Percentiles rank a stretch among this genome's conserved stretches.
phyloP scores from a whole-genome alignment of 2,329 filamentous ascomycete species.

The Sordariomycetes sp. region DNA sequence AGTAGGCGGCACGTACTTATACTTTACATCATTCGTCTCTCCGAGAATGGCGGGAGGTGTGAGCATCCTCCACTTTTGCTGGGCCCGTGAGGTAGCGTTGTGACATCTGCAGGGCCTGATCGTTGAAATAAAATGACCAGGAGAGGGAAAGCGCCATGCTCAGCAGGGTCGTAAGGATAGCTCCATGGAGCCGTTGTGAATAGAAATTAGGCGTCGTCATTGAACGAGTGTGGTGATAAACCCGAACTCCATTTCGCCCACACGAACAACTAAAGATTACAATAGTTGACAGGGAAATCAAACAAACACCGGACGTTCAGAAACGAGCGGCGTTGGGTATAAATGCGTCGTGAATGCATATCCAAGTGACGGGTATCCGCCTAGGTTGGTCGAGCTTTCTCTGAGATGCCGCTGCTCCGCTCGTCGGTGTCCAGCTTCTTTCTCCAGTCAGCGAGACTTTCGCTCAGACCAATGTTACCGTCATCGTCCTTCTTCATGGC shows the following conservation, averaged over 20 bases:
- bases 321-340: background rate
- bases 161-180: background rate
- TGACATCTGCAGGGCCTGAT: background rate
- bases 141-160: background rate
- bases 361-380: background rate
- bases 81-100: background rate
- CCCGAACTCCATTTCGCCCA: slow-evolving; percentile 1
- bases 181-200: background rate
- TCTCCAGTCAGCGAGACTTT: slow-evolving; percentile 71
- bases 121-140: background rate
- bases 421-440: slow-evolving; percentile 58
- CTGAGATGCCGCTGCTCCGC: slow-evolving; percentile 9
- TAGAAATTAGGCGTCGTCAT: slow-evolving; percentile 2
- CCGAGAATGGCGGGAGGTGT: background rate
- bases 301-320: background rate
- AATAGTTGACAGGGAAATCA: background rate
- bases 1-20: background rate
- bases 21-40: background rate
- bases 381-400: slow-evolving; percentile 16
- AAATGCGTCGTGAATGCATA: slow-evolving; percentile 2
- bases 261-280: background rate
- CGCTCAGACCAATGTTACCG: slow-evolving; percentile 45
- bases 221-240: background rate
- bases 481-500: slow-evolving; percentile 36
- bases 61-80: background rate